phyloP scores from a whole-genome alignment of 1,284 basidiomycete species.

The Naganishia albida region DNA sequence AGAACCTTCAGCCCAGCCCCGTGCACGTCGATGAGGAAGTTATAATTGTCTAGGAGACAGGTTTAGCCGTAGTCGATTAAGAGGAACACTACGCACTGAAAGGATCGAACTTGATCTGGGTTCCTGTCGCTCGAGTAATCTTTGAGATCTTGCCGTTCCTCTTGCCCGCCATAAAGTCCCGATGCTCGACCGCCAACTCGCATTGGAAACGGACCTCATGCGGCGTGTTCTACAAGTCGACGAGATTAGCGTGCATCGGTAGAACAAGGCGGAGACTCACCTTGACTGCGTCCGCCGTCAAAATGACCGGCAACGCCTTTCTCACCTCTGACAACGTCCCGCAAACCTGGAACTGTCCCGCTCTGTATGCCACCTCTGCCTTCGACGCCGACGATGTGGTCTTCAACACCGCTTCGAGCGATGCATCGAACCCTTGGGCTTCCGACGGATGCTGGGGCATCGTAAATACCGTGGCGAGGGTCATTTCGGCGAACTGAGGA shows the following conservation, averaged over 20 bases:
- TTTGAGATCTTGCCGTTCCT: conserved; percentile 99
- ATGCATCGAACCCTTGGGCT: background rate
- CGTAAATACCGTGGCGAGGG: conserved; percentile 6
- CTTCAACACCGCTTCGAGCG: conserved; percentile 11
- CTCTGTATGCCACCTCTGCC: conserved; percentile 14
- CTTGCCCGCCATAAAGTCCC: conserved; percentile 97
- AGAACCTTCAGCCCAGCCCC: conserved; percentile 79
- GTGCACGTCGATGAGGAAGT: conserved; percentile 94
- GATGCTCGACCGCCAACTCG: conserved; percentile 95
- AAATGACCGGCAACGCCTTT: background rate
- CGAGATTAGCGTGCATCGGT: background rate
- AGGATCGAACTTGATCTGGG: conserved; percentile 99
- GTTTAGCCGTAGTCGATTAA: background rate
- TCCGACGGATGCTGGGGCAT: background rate
- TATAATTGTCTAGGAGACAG: conserved; percentile 78
- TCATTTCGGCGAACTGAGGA: conserved; percentile 8
- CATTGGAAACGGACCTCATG: conserved; percentile 82
- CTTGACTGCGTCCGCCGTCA: conserved; percentile 18
- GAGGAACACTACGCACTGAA: conserved; percentile 56
- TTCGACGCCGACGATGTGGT: background rate
- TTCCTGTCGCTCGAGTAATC: conserved; percentile 93
- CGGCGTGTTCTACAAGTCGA: conserved; percentile 2
- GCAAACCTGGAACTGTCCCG: conserved; percentile 12
- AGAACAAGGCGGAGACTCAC: background rate
- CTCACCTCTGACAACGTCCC: conserved; percentile 17